Base-by-base conservation (phyloP, 176 grass and related monocot species). In the Elaeis guineensis region DNA sequence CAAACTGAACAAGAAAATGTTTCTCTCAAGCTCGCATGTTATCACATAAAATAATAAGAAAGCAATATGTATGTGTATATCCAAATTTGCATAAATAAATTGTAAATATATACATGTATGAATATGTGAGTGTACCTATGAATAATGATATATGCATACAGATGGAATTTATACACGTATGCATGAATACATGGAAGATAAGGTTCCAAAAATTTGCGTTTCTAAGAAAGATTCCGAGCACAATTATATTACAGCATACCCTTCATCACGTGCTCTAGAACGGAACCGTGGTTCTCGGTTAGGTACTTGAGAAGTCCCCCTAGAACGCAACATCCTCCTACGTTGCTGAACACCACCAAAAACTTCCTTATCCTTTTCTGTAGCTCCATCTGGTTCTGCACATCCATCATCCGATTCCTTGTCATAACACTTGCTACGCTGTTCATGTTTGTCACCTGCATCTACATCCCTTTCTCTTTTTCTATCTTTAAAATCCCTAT, bases 291-390 rank as follows among this genome's bases (percentile, higher is more conserved):
- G 83, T 61, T 97, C 87, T 22, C 80, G 80, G 55, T 90, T 83
- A 52, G 86, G 59, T 48, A 69, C 59, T 78, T 90, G 84, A 71
- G 80, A 54, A 69, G 74, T 79, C 26, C 76, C 86, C 64, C 86
- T 95, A 21, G 90, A 52, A 23, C 79, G 64, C 6, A 75, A 56
- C 74, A 89, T 76, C 32, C 86, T 86, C 75, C 65, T 78, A 26
- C 80, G 75, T 35, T 74, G 69, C 55, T 85, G 86, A 17, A 82
- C 58, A 67, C 69, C 82, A 73, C 80, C 77, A 77, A 87, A 90
- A 53, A 24, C 65, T 63, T 90, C 86, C 66, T 96, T 90, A 49
- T 90, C 86, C 71, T 96, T 96, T 57, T 96, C 92, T 51, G 54
- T 66, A 77, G 35, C 1, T 39, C 51, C 65, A 39, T 90, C 92